Evolutionary conservation across 208 protist species (phyloP).

Genomic region (Leishmania amazonensis): DNA sequence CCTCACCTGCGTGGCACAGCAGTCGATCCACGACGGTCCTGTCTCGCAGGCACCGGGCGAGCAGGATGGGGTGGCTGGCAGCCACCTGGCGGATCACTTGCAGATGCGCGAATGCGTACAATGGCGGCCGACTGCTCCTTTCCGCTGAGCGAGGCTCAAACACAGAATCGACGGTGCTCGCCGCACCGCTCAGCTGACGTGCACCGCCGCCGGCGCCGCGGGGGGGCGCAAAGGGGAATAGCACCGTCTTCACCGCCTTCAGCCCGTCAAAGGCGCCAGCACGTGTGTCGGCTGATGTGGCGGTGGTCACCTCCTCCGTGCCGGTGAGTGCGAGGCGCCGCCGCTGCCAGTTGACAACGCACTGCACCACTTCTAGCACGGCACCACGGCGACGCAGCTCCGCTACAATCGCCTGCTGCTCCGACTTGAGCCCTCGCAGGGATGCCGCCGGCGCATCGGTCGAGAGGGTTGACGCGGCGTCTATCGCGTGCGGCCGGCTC

Average conservation of each 20-base stretch:
- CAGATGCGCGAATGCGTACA: constrained; percentile 18
- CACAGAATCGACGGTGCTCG: not conserved
- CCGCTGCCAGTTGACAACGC: constrained; percentile 72
- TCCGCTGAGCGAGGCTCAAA: not conserved
- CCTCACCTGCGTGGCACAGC: constrained; percentile 40
- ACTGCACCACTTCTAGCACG: constrained; percentile 48
- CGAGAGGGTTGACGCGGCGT: not conserved
- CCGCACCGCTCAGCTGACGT: not conserved
- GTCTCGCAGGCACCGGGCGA: constrained; percentile 53
- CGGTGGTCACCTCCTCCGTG: not conserved
- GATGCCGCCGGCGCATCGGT: not conserved
- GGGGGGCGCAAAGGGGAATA: constrained; percentile 28
- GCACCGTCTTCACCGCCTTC: constrained; percentile 26
- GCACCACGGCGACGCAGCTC: constrained; percentile 34
- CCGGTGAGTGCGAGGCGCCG: constrained; percentile 30
- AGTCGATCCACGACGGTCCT: constrained; percentile 48
- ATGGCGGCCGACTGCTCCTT: not conserved
- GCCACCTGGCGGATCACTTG: constrained; percentile 3
- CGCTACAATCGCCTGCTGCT: constrained; percentile 23
- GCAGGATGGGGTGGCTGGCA: constrained; percentile 33
- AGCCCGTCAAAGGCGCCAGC: constrained; percentile 43
- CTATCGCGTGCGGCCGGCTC: not conserved
- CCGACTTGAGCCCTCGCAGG: not conserved
- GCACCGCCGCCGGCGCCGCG: not conserved
- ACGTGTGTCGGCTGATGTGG: not conserved